A percentile compares a stretch with the other conserved stretches of the same genome.
phyloP scores from a whole-genome alignment of 2,329 filamentous ascomycete species.

The Xylaria sp. region DNA sequence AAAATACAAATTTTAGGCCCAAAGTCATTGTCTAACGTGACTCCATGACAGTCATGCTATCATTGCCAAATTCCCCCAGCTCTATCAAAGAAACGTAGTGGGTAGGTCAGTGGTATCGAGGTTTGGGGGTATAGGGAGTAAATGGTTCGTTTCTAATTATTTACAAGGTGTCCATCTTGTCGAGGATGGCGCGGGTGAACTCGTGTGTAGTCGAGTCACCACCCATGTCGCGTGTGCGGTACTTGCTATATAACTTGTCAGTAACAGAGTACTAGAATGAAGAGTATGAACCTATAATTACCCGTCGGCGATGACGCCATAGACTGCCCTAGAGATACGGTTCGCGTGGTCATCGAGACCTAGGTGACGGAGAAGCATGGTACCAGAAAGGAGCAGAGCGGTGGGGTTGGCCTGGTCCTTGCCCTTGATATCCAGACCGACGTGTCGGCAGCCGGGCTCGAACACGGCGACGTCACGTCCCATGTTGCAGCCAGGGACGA shows the following conservation, averaged over 20 bases:
- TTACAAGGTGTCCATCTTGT: slow-evolving; percentile 90
- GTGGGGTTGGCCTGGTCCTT: slow-evolving; percentile 99
- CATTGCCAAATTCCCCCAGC: slow-evolving; percentile 42
- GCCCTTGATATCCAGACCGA: slow-evolving; percentile 99
- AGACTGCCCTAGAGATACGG: slow-evolving; percentile 90
- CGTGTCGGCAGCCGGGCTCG: slow-evolving; percentile 98
- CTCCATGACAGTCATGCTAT: slow-evolving; percentile 49
- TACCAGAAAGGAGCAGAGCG: slow-evolving; percentile 91
- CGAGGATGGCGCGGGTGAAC: slow-evolving; percentile 92
- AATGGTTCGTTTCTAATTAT: slow-evolving; percentile 28
- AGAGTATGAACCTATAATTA: slow-evolving; percentile 59
- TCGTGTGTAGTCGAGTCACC: slow-evolving; percentile 89
- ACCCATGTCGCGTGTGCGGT: slow-evolving; percentile 95
- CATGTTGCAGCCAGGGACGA: slow-evolving; percentile 99
- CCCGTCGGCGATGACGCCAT: slow-evolving; percentile 87
- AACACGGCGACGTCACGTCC: slow-evolving; percentile 97
- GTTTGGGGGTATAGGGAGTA: slow-evolving; percentile 36
- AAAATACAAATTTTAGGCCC: slow-evolving; percentile 48
- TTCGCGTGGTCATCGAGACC: slow-evolving; percentile 98
- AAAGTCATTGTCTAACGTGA: slow-evolving; percentile 47
- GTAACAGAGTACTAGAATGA: slow-evolving; percentile 39
- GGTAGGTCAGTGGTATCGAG: slow-evolving; percentile 42
- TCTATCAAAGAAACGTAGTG: slow-evolving; percentile 44
- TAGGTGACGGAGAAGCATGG: slow-evolving; percentile 97
- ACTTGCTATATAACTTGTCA: slow-evolving; percentile 71